Evolutionary conservation across 2,329 filamentous ascomycete genomes (phyloP).

Genomic region (Chrysoporthe austroafricana): DNA sequence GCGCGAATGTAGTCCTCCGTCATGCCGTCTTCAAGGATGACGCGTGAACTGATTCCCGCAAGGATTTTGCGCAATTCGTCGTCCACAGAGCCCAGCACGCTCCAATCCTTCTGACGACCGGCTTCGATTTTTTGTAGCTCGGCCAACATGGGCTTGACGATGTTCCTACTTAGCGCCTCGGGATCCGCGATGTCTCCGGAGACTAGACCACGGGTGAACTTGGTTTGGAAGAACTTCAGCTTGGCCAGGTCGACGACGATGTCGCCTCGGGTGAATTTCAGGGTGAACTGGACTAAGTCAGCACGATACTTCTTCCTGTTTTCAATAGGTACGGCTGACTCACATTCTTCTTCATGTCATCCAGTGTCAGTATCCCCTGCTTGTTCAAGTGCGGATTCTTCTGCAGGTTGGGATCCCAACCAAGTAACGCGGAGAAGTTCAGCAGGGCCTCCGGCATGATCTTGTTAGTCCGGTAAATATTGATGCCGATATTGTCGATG

Average conservation of each 20-base stretch:
- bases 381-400: conserved; percentile 39
- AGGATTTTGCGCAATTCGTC: background rate
- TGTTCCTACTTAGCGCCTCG: conserved; percentile 10
- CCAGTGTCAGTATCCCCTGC: conserved; percentile 72
- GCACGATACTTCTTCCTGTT: conserved; percentile 14
- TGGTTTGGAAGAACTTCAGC: conserved; percentile 72
- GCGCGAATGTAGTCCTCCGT: conserved; percentile 24
- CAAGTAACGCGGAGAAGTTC: conserved; percentile 85
- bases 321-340: conserved; percentile 31
- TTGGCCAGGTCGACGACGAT: conserved; percentile 82
- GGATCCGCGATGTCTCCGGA: conserved; percentile 17
- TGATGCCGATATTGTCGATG: conserved; percentile 51
- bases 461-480: conserved; percentile 52
- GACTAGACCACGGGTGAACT: conserved; percentile 19
- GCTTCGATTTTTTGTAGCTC: conserved; percentile 27
- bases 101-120: background rate
- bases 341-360: conserved; percentile 72
- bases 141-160: conserved; percentile 31
- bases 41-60: background rate
- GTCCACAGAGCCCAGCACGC: background rate
- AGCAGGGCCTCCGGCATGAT: conserved; percentile 56
- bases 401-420: conserved; percentile 71
- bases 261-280: conserved; percentile 91
- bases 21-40: background rate
- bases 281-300: conserved; percentile 63